A percentile compares a stretch with the other conserved stretches of the same genome.
phyloP scores from a whole-genome alignment of 139 green algal genomes.

The Astrephomene gubernaculifera region DNA sequence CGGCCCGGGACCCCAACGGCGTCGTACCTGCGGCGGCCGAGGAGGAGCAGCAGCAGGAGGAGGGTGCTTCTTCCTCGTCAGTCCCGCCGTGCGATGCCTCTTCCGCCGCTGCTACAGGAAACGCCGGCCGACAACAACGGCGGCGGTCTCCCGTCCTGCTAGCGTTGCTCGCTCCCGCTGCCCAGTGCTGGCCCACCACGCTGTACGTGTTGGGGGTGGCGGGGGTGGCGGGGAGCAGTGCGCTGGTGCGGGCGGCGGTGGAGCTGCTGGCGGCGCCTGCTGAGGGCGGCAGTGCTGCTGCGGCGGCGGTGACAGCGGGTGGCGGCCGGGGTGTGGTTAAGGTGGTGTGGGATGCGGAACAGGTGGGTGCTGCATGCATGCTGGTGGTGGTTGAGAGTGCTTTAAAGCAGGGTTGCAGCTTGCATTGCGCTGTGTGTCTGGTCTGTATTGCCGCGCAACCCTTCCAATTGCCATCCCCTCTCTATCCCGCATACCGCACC shows the following conservation, averaged over 20 bases:
- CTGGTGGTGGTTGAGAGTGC: no score
- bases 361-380: slow-evolving; percentile 9
- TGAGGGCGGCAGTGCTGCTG: not conserved
- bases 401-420: no score
- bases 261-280: not conserved
- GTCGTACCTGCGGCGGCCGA: no score
- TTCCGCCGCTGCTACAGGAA: not conserved
- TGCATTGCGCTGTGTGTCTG: no score
- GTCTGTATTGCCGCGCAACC: no score
- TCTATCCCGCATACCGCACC: no score
- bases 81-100: not conserved
- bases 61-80: no score
- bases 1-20: no score
- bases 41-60: no score
- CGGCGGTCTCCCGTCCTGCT: slow-evolving; percentile 4
- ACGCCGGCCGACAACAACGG: not conserved
- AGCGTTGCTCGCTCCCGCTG: slow-evolving; percentile 31
- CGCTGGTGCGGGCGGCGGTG: not conserved
- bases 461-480: no score
- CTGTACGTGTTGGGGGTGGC: slow-evolving; percentile 40
- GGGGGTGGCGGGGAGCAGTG: not conserved
- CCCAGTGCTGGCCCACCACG: slow-evolving; percentile 10
- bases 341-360: slow-evolving; percentile 11
- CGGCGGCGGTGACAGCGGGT: no score
- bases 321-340: not conserved